Base-by-base conservation (phyloP, 495 filamentous ascomycete species). In the Lasiosphaeriaceae sp. region DNA sequence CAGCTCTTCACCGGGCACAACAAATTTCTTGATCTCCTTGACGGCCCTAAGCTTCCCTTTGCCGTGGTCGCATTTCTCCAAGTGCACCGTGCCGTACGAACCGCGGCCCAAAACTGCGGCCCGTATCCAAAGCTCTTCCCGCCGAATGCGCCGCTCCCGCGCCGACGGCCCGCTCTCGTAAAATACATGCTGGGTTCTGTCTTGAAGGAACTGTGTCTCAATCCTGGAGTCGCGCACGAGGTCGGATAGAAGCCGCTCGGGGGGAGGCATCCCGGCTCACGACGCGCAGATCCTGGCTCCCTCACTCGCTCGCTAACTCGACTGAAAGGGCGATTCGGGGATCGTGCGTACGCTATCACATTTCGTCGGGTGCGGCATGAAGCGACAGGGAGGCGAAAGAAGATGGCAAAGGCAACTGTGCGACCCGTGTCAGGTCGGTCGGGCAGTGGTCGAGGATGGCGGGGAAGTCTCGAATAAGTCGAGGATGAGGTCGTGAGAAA, bases 201-300 rank as follows among this genome's bases (percentile, higher is more conserved):
- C 23, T 12, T 29, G n/a, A 29, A 48, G 47, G 16, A 59, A 21
- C 12, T 41, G 43, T 26, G 56, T 44, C 21, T 54, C 56, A 16
- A 59, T 59, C 50, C 44, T 50, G 31, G 56, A 54, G 45, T 54
- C 56, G 43, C 50, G 50, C 21, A 59, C 56, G 21, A 59, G 56
- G 34, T 54, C 56, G 43, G 56, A 50, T 8, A 50, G 41, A 9
- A 26, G 34, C 23, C 22, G 50, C n/a, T 21, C 20, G 31, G 44
- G 34, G 19, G 43, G 57, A 41, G 57, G 49, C 57, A 59, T 59
- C 8, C 19, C 19, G 2, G 44, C 44, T 47, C 17, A 22, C 11
- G 44, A 47, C 44, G 16, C 44, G 34, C 8, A 34, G 12, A 31
- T 29, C 20, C 7, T 48, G n/a, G n/a, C n/a, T n/a, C n/a, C n/a